Evolutionary conservation across 768 basidiomycete species (phyloP), one percentile per base, ranked within the genome.

Genomic region (Leucocoprinus leucothites): DNA sequence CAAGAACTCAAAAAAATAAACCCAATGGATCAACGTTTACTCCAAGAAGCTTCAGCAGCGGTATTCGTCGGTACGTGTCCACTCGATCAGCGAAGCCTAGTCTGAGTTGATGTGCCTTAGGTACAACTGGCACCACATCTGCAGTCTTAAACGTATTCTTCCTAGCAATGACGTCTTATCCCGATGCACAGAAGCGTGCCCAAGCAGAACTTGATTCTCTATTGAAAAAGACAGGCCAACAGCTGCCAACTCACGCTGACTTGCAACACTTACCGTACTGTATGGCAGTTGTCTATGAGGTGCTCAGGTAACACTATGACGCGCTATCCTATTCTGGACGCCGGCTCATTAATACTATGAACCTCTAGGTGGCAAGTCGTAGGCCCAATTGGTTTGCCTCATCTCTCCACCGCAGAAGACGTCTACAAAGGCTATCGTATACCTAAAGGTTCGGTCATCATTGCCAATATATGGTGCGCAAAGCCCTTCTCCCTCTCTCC

Each of bases 221-320:
- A 18, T 48, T 71, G 22, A 64, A 64, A 7, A 62, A 63, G 21
- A 61, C 59, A 19, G 61, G 64, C 9, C 59, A 24, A 44, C 5
- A 19, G 21, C 7, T 69, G 16, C 68, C 68, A 11, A 64, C 64
- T 18, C 64, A 67, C 43, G 55, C 51, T 19, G 68, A 69, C 28
- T 57, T 63, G 14, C 51, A 58, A 19, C 54, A 61, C 5, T 61
- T 78, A 7, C 77, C 76, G 0, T 79, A 77, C 44, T 64, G 75
- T 11, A 65, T 64, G n/a, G 75, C 75, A 1, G 66, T 76, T 36
- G 64, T 72, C 4, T 71, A 65, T 45, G 77, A 79, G 50, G 63
- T 69, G 44, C 58, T 72, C 6, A 67, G 71, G 61, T 71, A 22
- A 26, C n/a, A n/a, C n/a, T n/a, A n/a, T n/a, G n/a, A n/a, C n/a